Conservation (phyloP, 371 early-diverging fungal genomes). For the Mortierella sp. region DNA sequence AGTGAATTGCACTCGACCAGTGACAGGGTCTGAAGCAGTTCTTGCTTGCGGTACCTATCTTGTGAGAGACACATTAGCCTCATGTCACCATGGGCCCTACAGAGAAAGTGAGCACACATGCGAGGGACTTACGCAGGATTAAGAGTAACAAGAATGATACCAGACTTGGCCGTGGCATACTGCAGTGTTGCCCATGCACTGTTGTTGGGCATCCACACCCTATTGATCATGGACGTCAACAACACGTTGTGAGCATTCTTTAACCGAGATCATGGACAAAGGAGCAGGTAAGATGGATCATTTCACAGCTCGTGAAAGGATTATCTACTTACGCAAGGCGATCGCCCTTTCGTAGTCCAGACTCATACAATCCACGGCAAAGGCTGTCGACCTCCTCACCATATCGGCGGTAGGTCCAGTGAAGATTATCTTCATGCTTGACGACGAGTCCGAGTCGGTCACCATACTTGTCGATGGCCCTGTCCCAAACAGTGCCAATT, state of each 20-base stretch:
- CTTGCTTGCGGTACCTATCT: slow-evolving; percentile 46
- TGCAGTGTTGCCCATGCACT: slow-evolving; percentile 58
- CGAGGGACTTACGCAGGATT: slow-evolving; percentile 58
- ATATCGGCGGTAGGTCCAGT: slow-evolving; percentile 46
- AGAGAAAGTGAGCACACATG: too few species aligned
- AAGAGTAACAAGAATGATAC: slow-evolving; percentile 58
- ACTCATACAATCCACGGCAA: slow-evolving; percentile 50
- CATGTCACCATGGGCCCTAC: too few species aligned
- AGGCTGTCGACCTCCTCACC: slow-evolving; percentile 55
- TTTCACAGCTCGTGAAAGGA: background rate
- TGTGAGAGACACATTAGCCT: background rate
- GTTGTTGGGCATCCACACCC: slow-evolving; percentile 61
- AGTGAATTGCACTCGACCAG: slow-evolving; percentile 54
- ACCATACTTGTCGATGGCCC: slow-evolving; percentile 25
- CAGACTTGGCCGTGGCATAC: slow-evolving; percentile 60
- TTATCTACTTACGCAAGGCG: slow-evolving; percentile 49
- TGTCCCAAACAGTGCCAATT: slow-evolving; percentile 51
- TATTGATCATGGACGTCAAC: slow-evolving; percentile 4
- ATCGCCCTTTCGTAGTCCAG: slow-evolving; percentile 57
- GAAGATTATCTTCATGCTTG: slow-evolving; percentile 51
- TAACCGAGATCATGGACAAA: background rate
- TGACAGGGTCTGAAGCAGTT: slow-evolving; percentile 54
- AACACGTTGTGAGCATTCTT: background rate
- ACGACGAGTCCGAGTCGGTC: slow-evolving; percentile 52
- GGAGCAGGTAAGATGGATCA: background rate